Percentiles rank a stretch among this genome's conserved stretches.
phyloP scores from a whole-genome alignment of 306 rosid genomes.

The Abrus pulchellus region DNA sequence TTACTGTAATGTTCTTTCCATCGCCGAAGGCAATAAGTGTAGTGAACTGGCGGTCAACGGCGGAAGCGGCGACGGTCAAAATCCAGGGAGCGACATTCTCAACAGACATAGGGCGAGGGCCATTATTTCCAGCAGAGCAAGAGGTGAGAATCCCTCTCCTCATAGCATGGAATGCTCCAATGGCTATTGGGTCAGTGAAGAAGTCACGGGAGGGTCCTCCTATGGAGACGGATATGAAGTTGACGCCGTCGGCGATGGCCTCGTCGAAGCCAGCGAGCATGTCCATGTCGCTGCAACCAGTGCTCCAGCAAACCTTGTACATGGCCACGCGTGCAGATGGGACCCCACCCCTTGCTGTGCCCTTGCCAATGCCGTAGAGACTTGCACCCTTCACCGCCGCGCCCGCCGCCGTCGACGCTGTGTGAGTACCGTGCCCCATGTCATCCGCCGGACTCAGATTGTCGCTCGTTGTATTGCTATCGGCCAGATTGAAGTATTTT shows the following conservation, averaged over 20 bases:
- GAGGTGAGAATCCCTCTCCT: slow-evolving; percentile 70
- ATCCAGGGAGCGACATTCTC: slow-evolving; percentile 86
- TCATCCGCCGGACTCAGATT: slow-evolving; percentile 67
- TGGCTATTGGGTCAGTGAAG: slow-evolving; percentile 71
- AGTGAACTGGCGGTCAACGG: slow-evolving; percentile 62
- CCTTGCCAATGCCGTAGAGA: slow-evolving; percentile 70
- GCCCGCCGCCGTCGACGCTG: slow-evolving; percentile 73
- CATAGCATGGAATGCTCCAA: slow-evolving; percentile 83
- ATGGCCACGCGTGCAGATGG: slow-evolving; percentile 74
- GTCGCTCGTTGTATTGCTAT: not conserved
- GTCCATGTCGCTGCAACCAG: slow-evolving; percentile 74
- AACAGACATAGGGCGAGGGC: slow-evolving; percentile 60
- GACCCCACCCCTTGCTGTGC: slow-evolving; percentile 87
- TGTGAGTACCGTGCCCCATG: slow-evolving; percentile 87
- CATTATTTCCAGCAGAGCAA: slow-evolving; percentile 76
- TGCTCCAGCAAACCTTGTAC: slow-evolving; percentile 85
- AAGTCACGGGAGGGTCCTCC: slow-evolving; percentile 58
- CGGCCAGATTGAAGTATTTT: slow-evolving; percentile 60
- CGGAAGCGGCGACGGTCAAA: slow-evolving; percentile 76
- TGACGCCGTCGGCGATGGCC: slow-evolving; percentile 91
- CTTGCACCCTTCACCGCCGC: slow-evolving; percentile 63
- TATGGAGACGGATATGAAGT: slow-evolving; percentile 69
- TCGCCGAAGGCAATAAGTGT: slow-evolving; percentile 61
- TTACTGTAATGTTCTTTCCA: slow-evolving; percentile 60
- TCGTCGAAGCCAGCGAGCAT: slow-evolving; percentile 79